phyloP scores from a whole-genome alignment of 306 rosid species.

The Pueraria montana region DNA sequence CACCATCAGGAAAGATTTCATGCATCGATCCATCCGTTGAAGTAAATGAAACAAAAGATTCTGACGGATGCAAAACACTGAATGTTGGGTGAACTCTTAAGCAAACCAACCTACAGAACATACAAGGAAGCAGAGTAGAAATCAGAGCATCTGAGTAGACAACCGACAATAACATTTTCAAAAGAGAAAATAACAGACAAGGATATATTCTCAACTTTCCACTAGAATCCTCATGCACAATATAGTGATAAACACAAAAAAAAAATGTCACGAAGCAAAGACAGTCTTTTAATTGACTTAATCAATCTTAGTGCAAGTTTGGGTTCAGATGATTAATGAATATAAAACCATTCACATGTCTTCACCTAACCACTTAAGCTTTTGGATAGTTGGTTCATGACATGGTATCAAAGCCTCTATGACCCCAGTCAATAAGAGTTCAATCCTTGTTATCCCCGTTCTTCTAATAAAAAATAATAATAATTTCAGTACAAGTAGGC shows the following conservation, averaged over 20 bases:
- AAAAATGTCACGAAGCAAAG: not conserved
- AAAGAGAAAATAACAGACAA: constrained; percentile 20
- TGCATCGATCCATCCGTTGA: constrained; percentile 80
- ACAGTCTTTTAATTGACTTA: constrained; percentile 22
- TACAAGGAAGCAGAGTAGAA: constrained; percentile 24
- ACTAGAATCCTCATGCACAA: constrained; percentile 21
- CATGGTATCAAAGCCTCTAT: not conserved
- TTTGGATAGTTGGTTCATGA: not conserved
- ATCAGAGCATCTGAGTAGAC: constrained; percentile 8
- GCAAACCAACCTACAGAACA: constrained; percentile 80
- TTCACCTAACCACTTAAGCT: not conserved
- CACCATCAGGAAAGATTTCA: constrained; percentile 83
- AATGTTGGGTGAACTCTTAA: constrained; percentile 92
- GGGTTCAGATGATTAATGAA: not conserved
- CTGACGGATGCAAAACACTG: constrained; percentile 80
- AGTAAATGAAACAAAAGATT: constrained; percentile 80
- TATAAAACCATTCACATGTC: not conserved
- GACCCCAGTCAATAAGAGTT: not conserved
- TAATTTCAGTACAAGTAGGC: not conserved
- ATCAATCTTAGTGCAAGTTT: not conserved
- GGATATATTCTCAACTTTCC: constrained; percentile 4
- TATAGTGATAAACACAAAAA: not conserved
- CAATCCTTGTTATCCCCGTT: not conserved
- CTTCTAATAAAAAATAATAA: not conserved
- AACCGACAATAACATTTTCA: not conserved